Evolutionary conservation across 2,329 filamentous ascomycete species (phyloP).

Genomic region (Penicillium sp.): DNA sequence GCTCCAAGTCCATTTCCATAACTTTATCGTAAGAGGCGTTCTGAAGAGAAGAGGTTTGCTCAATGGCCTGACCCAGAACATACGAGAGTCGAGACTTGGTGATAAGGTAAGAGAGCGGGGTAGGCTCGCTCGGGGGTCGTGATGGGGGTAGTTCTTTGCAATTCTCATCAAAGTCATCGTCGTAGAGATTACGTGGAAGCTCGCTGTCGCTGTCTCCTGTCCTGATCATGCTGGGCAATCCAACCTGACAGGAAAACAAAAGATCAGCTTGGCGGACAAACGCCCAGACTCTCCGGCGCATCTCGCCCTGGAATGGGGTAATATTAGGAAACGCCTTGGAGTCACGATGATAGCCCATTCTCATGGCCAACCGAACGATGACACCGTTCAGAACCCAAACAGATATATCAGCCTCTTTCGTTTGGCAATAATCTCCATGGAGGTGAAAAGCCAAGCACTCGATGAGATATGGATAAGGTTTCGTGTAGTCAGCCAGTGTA

Average conservation of each 20-base stretch:
- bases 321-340: slow-evolving; percentile 64
- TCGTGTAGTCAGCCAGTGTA: slow-evolving; percentile 66
- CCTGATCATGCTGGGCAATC: slow-evolving; percentile 69
- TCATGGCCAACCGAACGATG: slow-evolving; percentile 66
- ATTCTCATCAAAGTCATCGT: slow-evolving; percentile 68
- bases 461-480: slow-evolving; percentile 63
- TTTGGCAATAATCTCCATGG: slow-evolving; percentile 64
- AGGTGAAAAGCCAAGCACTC: slow-evolving; percentile 67
- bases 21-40: slow-evolving; percentile 63
- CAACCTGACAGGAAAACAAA: slow-evolving; percentile 69
- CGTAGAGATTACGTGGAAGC: slow-evolving; percentile 65
- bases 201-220: slow-evolving; percentile 67
- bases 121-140: slow-evolving; percentile 64
- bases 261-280: slow-evolving; percentile 64
- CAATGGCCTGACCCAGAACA: slow-evolving; percentile 51
- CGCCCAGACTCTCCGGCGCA: slow-evolving; percentile 55
- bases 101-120: slow-evolving; percentile 57
- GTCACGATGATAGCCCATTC: slow-evolving; percentile 69
- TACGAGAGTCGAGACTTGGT: slow-evolving; percentile 49
- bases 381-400: slow-evolving; percentile 65
- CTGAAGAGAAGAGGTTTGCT: slow-evolving; percentile 47
- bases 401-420: slow-evolving; percentile 63
- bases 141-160: slow-evolving; percentile 60
- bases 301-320: slow-evolving; percentile 65
- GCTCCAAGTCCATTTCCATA: slow-evolving; percentile 63